phyloP scores from a whole-genome alignment of 345 rosid genomes.

The Salix udensis region DNA sequence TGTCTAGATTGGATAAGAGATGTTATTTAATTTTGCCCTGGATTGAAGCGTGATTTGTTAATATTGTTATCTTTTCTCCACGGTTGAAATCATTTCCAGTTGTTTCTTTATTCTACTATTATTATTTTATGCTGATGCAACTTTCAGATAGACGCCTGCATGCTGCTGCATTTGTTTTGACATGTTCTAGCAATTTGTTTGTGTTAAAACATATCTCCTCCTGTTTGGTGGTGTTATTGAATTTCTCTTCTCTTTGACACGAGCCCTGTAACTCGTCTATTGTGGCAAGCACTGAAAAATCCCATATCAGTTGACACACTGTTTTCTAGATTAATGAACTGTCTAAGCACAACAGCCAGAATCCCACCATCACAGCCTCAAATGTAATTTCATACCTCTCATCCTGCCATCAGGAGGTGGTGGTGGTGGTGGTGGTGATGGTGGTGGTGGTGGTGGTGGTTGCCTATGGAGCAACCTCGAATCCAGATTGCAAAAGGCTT shows the following conservation, averaged over 20 bases:
- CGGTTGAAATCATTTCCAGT: not conserved
- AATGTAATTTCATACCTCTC: not conserved
- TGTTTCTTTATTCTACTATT: not conserved
- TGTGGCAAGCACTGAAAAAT: not conserved
- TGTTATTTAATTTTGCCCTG: slow-evolving; percentile 12
- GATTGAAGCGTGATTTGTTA: slow-evolving; percentile 22
- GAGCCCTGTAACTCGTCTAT: not conserved
- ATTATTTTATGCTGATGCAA: not conserved
- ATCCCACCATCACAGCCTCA: not conserved
- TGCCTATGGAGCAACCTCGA: not conserved
- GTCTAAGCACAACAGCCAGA: not conserved
- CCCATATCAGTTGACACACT: not conserved
- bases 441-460: not conserved
- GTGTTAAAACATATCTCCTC: not conserved
- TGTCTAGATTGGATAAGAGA: slow-evolving; percentile 16
- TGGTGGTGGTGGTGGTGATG: too few species aligned
- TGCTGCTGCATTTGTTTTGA: not conserved
- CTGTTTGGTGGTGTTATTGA: not conserved
- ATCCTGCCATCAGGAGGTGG: not conserved
- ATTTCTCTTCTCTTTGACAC: not conserved
- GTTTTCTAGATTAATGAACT: not conserved
- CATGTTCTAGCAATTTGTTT: not conserved
- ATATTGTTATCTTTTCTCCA: slow-evolving; percentile 19
- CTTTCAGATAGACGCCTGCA: not conserved
- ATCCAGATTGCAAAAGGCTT: not conserved